Evolutionary conservation across 225 moss, liverwort and hornwort genomes (phyloP), one percentile per base, ranked within the genome.

Genomic region (Ulota crispa): DNA sequence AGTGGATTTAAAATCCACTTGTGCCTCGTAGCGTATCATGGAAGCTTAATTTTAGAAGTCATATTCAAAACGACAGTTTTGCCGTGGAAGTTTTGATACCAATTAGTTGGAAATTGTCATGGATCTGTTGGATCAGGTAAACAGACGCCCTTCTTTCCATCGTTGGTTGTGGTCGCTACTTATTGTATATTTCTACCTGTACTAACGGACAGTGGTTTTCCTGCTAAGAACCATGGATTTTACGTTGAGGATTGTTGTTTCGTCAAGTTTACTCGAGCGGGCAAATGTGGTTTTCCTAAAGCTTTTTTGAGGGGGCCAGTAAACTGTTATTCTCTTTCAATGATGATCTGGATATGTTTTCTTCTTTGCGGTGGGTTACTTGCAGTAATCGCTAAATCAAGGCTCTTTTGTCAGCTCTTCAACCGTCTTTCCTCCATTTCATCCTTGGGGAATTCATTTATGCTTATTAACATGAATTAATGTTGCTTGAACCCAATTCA

Each of bases 31-130:
- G 36, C 24, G 55, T 36, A 26, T 42, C 47, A 34, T 56, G 43
- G 27, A 36, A 78, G 24, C 55, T 68, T 36, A 54, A 1, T 68
- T 16, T 63, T 68, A 9, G 72, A 61, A 67, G 19, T 34, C 68
- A 11, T 30, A 19, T 76, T 4, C 41, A 42, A 41, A 41, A 28
- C 30, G 32, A 52, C 23, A 60, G 23, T 42, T 70, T 16, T 70
- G 39, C 55, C 23, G 19, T 53, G 75, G n/a, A 79, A 79, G 50
- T 50, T 70, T 64, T 57, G 75, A 53, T 62, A 34, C 55, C 55
- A 18, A 53, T 37, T 6, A 26, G 43, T 59, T n/a, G 15, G n/a
- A 50, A 30, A 60, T 78, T 5, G 27, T 24, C 14, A 30, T 60
- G 39, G 39, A 56, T 55, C 37, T 36, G 9, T 36, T 81, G 45